phyloP scores from a whole-genome alignment of 345 rosid genomes.

The Gossypium australe region DNA sequence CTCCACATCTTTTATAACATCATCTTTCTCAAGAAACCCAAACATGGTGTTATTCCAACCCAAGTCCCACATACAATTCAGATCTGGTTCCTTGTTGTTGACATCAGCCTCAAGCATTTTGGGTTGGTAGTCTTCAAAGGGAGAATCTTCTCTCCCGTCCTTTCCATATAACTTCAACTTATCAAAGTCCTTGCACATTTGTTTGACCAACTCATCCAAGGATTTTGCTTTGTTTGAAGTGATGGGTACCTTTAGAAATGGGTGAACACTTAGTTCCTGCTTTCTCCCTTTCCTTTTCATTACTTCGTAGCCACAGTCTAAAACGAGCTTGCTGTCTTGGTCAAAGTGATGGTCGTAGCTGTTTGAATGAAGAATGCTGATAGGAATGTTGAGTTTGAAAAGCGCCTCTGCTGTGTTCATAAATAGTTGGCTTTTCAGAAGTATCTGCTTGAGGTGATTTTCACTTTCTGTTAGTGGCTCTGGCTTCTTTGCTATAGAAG shows the following conservation, averaged over 20 bases:
- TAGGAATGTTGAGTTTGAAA: slow-evolving; percentile 66
- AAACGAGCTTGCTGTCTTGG: slow-evolving; percentile 45
- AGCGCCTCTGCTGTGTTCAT: slow-evolving; percentile 73
- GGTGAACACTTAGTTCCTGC: slow-evolving; percentile 68
- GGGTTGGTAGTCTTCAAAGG: slow-evolving; percentile 54
- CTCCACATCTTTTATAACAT: slow-evolving; percentile 70
- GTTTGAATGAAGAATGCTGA: slow-evolving; percentile 22
- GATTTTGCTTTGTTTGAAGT: slow-evolving; percentile 31
- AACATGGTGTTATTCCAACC: slow-evolving; percentile 54
- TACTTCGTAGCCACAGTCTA: slow-evolving; percentile 79
- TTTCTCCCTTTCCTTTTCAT: slow-evolving; percentile 73
- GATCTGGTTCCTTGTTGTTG: slow-evolving; percentile 40
- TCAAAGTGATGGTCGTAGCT: slow-evolving; percentile 24
- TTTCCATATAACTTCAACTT: slow-evolving; percentile 49
- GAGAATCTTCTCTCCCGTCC: slow-evolving; percentile 29
- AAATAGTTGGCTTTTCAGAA: slow-evolving; percentile 57
- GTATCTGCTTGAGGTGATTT: slow-evolving; percentile 53
- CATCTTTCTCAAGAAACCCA: slow-evolving; percentile 58
- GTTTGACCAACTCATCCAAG: slow-evolving; percentile 59
- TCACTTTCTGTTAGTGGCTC: slow-evolving; percentile 56
- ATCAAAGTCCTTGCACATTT: slow-evolving; percentile 48
- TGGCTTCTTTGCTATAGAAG: slow-evolving; percentile 17
- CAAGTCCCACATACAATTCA: slow-evolving; percentile 86
- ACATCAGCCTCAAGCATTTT: slow-evolving; percentile 64
- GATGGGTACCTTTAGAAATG: slow-evolving; percentile 39